These are phyloP conservation scores for Neonectria faginata DNA, from an alignment of 2,329 filamentous ascomycete species.

Conservation along the genomic window DNA sequence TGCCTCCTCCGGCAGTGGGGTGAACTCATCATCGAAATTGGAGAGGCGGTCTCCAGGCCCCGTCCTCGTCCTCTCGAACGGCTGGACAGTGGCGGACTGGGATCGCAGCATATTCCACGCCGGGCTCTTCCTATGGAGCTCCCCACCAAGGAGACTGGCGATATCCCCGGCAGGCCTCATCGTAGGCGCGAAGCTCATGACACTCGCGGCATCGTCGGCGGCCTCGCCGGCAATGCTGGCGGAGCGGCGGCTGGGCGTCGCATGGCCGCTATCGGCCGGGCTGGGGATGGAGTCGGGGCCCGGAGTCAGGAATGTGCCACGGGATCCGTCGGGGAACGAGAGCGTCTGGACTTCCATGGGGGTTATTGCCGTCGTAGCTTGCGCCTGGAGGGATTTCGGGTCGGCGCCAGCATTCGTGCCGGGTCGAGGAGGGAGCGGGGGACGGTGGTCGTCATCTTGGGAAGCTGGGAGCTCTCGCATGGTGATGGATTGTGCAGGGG, in stretches of 20 bases:
- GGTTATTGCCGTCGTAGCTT: constrained; percentile 86
- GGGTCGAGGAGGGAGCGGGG: constrained; percentile 67
- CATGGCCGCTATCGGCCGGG: constrained; percentile 55
- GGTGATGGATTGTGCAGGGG: constrained; percentile 35
- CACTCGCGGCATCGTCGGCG: constrained; percentile 72
- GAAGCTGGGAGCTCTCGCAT: constrained; percentile 48
- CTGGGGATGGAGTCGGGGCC: constrained; percentile 52
- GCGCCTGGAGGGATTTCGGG: constrained; percentile 63
- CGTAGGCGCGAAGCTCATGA: constrained; percentile 74
- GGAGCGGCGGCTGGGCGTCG: constrained; percentile 51
- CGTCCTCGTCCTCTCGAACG: constrained; percentile 67
- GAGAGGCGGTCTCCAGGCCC: constrained; percentile 66
- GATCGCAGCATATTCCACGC: constrained; percentile 76
- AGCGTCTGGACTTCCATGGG: constrained; percentile 83
- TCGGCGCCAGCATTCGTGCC: constrained; percentile 52
- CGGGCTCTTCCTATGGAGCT: constrained; percentile 72
- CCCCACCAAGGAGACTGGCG: constrained; percentile 83
- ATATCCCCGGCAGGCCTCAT: constrained; percentile 75
- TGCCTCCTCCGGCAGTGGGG: constrained; percentile 71
- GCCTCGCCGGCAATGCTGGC: constrained; percentile 58
- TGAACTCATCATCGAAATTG: constrained; percentile 82
- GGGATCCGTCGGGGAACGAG: constrained; percentile 76
- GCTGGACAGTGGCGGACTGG: constrained; percentile 69
- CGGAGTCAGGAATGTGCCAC: constrained; percentile 69
- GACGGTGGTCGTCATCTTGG: constrained; percentile 59